These are phyloP conservation scores for Neopestalotiopsis clavispora DNA, from an alignment of 2,329 filamentous ascomycete species.

Conservation along the genomic window DNA sequence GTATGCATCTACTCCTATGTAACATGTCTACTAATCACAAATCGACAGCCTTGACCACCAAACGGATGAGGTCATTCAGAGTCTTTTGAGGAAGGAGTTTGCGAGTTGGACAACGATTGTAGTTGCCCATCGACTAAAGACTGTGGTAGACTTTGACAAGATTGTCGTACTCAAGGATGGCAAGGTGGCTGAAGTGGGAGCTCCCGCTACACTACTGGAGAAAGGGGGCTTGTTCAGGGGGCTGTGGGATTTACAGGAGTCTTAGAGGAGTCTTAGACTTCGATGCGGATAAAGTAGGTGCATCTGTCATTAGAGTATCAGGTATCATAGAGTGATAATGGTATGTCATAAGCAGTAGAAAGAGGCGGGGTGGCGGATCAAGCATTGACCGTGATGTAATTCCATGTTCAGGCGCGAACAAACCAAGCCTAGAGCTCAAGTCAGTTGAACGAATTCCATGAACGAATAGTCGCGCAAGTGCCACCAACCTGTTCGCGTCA, in stretches of 20 bases:
- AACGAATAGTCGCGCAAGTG: too few species aligned
- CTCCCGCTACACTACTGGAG: background rate
- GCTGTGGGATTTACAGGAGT: conserved; percentile 16
- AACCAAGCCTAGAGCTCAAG: too few species aligned
- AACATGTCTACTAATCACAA: background rate
- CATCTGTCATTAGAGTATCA: background rate
- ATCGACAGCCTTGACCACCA: conserved; percentile 9
- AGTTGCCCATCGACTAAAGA: conserved; percentile 10
- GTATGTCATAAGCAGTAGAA: too few species aligned
- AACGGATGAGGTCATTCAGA: conserved; percentile 11
- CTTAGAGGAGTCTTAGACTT: conserved; percentile 37
- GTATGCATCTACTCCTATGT: too few species aligned
- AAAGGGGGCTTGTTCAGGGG: conserved; percentile 8
- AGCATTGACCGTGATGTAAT: too few species aligned
- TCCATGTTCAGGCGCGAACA: too few species aligned
- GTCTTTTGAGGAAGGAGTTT: conserved; percentile 9
- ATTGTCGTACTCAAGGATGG: conserved; percentile 11
- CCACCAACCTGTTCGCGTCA: too few species aligned
- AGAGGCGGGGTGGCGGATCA: too few species aligned
- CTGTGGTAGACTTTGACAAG: conserved; percentile 12
- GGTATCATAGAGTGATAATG: too few species aligned
- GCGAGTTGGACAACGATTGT: conserved; percentile 10
- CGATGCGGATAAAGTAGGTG: conserved; percentile 39
- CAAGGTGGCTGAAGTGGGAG: conserved; percentile 1
- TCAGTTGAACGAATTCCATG: too few species aligned